Conservation (phyloP, 768 basidiomycete genomes). For the Tubosaeta brunneosetosa region DNA sequence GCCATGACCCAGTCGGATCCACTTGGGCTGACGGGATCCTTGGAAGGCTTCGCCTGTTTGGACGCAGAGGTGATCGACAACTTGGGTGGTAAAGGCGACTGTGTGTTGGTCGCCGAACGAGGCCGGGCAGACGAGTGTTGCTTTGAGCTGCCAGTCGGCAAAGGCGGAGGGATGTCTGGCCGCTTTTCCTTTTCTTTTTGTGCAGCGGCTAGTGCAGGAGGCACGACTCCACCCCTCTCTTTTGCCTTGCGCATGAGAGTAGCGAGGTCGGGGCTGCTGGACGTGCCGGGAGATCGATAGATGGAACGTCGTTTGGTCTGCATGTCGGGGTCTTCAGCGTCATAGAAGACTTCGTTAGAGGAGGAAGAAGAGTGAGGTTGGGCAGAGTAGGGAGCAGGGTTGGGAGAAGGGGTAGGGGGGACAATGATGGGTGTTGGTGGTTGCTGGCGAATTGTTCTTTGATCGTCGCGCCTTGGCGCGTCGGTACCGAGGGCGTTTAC, state of each 20-base stretch:
- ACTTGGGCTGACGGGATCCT: slow-evolving; percentile 31
- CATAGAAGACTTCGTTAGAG: slow-evolving; percentile 56
- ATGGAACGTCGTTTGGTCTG: slow-evolving; percentile 78
- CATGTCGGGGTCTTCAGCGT: slow-evolving; percentile 62
- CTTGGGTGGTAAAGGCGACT: slow-evolving; percentile 28
- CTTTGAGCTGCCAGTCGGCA: slow-evolving; percentile 21
- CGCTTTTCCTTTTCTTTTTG: slow-evolving; percentile 32
- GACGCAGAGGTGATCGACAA: slow-evolving; percentile 33
- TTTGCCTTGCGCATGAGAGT: slow-evolving; percentile 82
- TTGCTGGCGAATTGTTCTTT: slow-evolving; percentile 37
- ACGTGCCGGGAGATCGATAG: slow-evolving; percentile 84
- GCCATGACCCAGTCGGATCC: slow-evolving; percentile 47
- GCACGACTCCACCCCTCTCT: slow-evolving; percentile 51
- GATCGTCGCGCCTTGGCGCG: slow-evolving; percentile 35
- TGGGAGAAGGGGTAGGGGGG: slow-evolving; percentile 64
- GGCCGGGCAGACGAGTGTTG: slow-evolving; percentile 31
- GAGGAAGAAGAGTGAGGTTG: slow-evolving; percentile 41
- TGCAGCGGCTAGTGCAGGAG: slow-evolving; percentile 25
- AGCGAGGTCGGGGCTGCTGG: slow-evolving; percentile 88
- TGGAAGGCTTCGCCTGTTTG: slow-evolving; percentile 21
- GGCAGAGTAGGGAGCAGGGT: slow-evolving; percentile 31
- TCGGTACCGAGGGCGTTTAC: slow-evolving; percentile 60
- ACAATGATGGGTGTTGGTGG: slow-evolving; percentile 60
- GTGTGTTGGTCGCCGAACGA: slow-evolving; percentile 41
- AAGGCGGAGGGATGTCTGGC: slow-evolving; percentile 41